phyloP scores from a whole-genome alignment of 2,329 filamentous ascomycete species.

The Rhytidhysteron rufulum region DNA sequence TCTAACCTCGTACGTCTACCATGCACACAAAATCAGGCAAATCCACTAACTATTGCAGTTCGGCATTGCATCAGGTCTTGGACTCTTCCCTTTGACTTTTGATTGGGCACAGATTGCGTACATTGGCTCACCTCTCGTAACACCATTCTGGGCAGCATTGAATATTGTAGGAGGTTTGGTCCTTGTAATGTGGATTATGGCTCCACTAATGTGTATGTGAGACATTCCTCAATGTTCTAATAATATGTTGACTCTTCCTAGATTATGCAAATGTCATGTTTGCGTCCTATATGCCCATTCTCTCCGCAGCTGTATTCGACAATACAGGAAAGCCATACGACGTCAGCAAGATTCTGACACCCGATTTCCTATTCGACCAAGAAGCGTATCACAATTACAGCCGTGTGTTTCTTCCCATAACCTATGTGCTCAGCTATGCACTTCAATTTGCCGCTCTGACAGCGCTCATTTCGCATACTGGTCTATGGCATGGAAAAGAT shows the following conservation, averaged over 20 bases:
- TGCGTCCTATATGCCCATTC: slow-evolving; percentile 80
- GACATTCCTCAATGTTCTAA: too few species aligned
- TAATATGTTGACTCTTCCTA: too few species aligned
- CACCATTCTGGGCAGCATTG: slow-evolving; percentile 81
- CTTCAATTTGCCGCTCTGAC: slow-evolving; percentile 81
- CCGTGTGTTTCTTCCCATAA: slow-evolving; percentile 79
- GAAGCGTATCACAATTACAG: slow-evolving; percentile 77
- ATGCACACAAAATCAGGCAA: slow-evolving; percentile 1
- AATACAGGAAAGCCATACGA: slow-evolving; percentile 78
- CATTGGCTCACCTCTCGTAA: slow-evolving; percentile 78
- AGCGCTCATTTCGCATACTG: slow-evolving; percentile 74
- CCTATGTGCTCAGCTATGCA: slow-evolving; percentile 81
- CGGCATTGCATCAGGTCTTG: slow-evolving; percentile 78
- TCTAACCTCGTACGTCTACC: slow-evolving; percentile 61
- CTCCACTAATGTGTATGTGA: slow-evolving; percentile 65
- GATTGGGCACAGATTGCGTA: slow-evolving; percentile 89
- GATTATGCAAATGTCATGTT: slow-evolving; percentile 76
- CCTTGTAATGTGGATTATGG: slow-evolving; percentile 79
- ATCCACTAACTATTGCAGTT: slow-evolving; percentile 54
- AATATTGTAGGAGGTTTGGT: slow-evolving; percentile 79
- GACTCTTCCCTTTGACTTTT: slow-evolving; percentile 80
- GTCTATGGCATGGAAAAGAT: slow-evolving; percentile 79
- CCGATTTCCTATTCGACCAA: slow-evolving; percentile 73
- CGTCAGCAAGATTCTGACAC: slow-evolving; percentile 73
- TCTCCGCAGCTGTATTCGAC: slow-evolving; percentile 81